These are phyloP conservation scores for Phytophthora syringae DNA, from an alignment of 352 stramenopile species.

Conservation along the genomic window DNA sequence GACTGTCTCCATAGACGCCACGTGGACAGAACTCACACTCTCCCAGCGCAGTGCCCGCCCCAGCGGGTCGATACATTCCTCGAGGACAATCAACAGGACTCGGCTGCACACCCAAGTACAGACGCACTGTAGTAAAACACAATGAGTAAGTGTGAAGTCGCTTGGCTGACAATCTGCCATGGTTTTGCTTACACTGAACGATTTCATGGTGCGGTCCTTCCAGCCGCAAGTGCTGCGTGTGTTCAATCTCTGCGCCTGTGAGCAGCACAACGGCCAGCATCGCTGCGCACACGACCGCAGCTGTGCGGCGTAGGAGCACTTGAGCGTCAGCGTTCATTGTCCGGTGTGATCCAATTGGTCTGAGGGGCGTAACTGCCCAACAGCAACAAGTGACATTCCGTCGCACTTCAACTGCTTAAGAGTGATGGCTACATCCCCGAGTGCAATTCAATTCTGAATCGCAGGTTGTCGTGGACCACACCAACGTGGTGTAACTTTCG, in stretches of 20 bases:
- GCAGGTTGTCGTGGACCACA: background rate
- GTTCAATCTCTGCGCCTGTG: slow-evolving; percentile 15
- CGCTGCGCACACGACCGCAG: background rate
- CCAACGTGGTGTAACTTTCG: background rate
- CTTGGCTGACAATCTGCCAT: too few relatives aligned
- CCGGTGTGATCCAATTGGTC: too few relatives aligned
- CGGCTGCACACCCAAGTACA: slow-evolving; percentile 67
- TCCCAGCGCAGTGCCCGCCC: slow-evolving; percentile 46
- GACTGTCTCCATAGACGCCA: slow-evolving; percentile 75
- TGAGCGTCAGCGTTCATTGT: background rate
- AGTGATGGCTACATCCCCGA: too few relatives aligned
- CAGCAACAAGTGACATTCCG: too few relatives aligned
- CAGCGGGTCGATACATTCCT: slow-evolving; percentile 69
- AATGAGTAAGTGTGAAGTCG: background rate
- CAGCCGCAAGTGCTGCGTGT: slow-evolving; percentile 13
- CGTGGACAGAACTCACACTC: slow-evolving; percentile 80
- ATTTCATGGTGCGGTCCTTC: slow-evolving; percentile 9
- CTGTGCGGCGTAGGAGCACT: too few relatives aligned
- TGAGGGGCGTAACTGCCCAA: too few relatives aligned
- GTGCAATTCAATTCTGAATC: too few relatives aligned
- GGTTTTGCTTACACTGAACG: background rate
- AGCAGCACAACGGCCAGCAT: slow-evolving; percentile 16
- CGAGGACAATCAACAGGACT: slow-evolving; percentile 50
- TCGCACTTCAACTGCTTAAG: too few relatives aligned
- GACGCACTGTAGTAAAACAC: slow-evolving; percentile 36